Evolutionary conservation across 2,329 filamentous ascomycete genomes (phyloP).

Genomic region (Mycosphaerelloides madeirae): DNA sequence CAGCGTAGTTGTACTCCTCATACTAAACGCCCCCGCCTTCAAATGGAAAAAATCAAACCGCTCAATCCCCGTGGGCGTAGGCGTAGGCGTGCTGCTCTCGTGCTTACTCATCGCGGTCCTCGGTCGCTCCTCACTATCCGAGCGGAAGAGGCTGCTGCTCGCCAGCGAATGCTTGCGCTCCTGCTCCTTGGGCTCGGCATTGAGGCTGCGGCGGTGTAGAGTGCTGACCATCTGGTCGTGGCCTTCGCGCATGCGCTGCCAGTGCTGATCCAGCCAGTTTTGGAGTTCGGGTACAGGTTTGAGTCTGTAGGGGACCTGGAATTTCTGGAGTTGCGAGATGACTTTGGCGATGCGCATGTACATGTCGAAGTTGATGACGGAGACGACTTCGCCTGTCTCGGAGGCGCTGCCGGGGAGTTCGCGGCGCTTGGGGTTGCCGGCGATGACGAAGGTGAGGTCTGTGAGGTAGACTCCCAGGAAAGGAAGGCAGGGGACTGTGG

Average conservation of each 20-base stretch:
- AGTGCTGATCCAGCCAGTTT: conserved; percentile 82
- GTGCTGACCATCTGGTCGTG: conserved; percentile 60
- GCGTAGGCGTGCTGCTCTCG: neutral
- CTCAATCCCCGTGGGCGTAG: conserved; percentile 1
- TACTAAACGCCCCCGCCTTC: conserved; percentile 5
- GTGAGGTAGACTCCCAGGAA: conserved; percentile 96
- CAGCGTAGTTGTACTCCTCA: conserved; percentile 5
- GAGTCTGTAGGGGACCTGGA: conserved; percentile 88
- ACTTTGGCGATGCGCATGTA: conserved; percentile 91
- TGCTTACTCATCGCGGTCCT: conserved; percentile 14
- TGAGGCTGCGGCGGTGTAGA: conserved; percentile 76
- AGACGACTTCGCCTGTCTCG: conserved; percentile 60
- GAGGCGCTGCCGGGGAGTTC: conserved; percentile 58
- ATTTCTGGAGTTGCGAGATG: conserved; percentile 90
- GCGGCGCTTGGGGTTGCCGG: conserved; percentile 83
- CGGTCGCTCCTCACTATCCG: conserved; percentile 14
- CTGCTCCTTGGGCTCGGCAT: conserved; percentile 62
- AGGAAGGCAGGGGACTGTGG: conserved; percentile 81
- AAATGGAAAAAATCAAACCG: conserved; percentile 11
- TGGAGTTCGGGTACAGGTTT: conserved; percentile 82
- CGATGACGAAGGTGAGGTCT: conserved; percentile 91
- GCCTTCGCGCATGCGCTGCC: conserved; percentile 65
- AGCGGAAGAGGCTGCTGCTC: neutral
- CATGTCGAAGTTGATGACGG: conserved; percentile 97
- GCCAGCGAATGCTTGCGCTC: conserved; percentile 9